Evolutionary conservation across 2,329 filamentous ascomycete species (phyloP), one percentile per base, ranked within the genome.

Genomic region (Hypoxylon sp.): DNA sequence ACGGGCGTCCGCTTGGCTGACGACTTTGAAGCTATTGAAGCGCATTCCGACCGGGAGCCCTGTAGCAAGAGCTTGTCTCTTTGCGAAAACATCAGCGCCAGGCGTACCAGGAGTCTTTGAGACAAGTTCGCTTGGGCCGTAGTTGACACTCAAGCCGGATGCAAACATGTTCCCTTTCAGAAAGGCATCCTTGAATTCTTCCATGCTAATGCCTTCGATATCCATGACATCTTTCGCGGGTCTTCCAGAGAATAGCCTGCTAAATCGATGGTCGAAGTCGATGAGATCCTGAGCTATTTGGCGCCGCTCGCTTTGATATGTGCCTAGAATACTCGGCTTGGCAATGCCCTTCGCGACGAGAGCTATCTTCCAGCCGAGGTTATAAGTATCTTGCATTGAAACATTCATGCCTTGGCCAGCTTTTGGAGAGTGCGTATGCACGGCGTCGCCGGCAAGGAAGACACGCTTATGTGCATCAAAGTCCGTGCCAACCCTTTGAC

Each of bases 331-430:
- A 0, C 63, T 68, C 0, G 67, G 69, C 2, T 74, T 71, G 0
- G 74, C 69, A 2, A 76, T 63, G 2, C 76, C 76, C 44, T 77
- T 78, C 16, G 71, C 63, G 0, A 78, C 77, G 1, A 71, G 63
- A 0, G 75, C 78, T 1, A 84, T 62, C 64, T 84, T 83, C 80
- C 80, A 84, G 0, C 78, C 80, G 0, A 83, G 74, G 43, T 83
- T 83, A 64, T 75, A 81, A 0, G 74, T 32, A 65, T 90, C 87
- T 60, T 88, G 85, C 81, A 90, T 87, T 20, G 77, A 81, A 2
- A 88, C 81, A 59, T 90, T 90, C 85, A 89, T 89, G 8, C 87
- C 86, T 63, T 88, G 85, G 2, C 84, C 84, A 0, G 83, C 84
- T 63, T 88, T 88, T 13, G 84, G 84, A 2, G 64, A 65, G 56